phyloP scores from a whole-genome alignment of 2,329 filamentous ascomycete species.

The Massarina eburnea region DNA sequence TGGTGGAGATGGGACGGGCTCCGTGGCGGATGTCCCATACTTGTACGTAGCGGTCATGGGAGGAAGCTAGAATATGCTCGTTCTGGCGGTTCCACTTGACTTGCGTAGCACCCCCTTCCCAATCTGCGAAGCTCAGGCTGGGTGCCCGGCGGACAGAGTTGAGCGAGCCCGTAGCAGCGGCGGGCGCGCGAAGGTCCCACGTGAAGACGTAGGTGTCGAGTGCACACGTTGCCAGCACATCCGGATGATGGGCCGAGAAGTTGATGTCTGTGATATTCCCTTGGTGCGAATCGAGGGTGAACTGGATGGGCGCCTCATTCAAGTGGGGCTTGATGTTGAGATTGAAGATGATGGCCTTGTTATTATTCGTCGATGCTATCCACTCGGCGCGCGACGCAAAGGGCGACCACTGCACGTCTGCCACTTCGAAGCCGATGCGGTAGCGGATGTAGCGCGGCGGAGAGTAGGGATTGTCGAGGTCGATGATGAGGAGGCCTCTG shows the following conservation, averaged over 20 bases:
- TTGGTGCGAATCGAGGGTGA: constrained; percentile 81
- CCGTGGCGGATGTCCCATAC: constrained; percentile 89
- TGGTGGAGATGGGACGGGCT: constrained; percentile 76
- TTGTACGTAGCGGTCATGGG: constrained; percentile 82
- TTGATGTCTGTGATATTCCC: constrained; percentile 95
- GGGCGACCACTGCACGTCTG: constrained; percentile 95
- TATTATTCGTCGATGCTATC: constrained; percentile 92
- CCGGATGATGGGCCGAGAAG: constrained; percentile 89
- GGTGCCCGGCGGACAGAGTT: constrained; percentile 7
- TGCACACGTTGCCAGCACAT: constrained; percentile 84
- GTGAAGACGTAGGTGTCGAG: constrained; percentile 92
- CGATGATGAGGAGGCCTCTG: constrained; percentile 86
- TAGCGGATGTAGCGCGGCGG: constrained; percentile 83
- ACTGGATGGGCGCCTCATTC: constrained; percentile 79
- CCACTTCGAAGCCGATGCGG: constrained; percentile 89
- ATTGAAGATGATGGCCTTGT: constrained; percentile 94
- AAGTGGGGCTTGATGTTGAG: constrained; percentile 58
- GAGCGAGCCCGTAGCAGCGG: constrained; percentile 63
- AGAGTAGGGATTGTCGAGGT: constrained; percentile 85
- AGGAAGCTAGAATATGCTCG: constrained; percentile 83
- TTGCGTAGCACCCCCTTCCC: constrained; percentile 90
- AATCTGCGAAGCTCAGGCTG: constrained; percentile 74
- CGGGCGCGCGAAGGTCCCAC: constrained; percentile 81
- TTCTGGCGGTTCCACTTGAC: constrained; percentile 93
- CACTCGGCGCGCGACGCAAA: constrained; percentile 88